Evolutionary conservation across 1,139 yeast genomes (phyloP), one percentile per base, ranked within the genome.

Genomic region (Groenewaldozyma auringiensis): DNA sequence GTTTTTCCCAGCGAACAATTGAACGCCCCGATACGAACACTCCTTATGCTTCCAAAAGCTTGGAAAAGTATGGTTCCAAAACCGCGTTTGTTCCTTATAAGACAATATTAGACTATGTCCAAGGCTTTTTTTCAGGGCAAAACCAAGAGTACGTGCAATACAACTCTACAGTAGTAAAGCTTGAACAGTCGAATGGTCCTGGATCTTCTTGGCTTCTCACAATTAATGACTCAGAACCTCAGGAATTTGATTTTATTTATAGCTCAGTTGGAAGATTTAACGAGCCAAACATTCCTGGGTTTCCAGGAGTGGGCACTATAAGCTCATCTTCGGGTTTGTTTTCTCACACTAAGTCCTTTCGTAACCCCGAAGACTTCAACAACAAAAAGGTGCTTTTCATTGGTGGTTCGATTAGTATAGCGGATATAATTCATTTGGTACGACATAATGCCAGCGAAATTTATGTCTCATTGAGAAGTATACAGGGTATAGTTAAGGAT

Each of bases 181-280:
- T 47, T 11, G 43, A 44, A 14, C 53, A 50, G 47, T 42, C 43
- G 8, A 17, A 35, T n/a, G 53, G 53, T 11, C 51, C 47, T 2
- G 44, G 45, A n/a, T 25, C 40, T 17, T 32, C 43, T 32, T 44
- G 47, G 49, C 41, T 41, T 18, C 27, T 42, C 21, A 45, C 39
- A 16, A 34, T 42, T 17, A 33, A 42, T 16, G 27, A 29, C n/a
- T 40, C 41, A 27, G 17, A 22, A 13, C 45, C 43, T 9, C 21
- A 18, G 17, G 37, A 29, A 22, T 69, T 69, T 53, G 82, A 78
- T 54, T 79, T 75, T 9, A 70, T 79, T n/a, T 68, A 74, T 16
- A 65, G 75, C 18, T 78, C 81, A 8, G 64, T 70, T 4, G 84
- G 84, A 4, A 69, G 72, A 49, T 74, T 71, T 55, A 75, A 75